These are phyloP conservation scores for Cucurbitaria berberidis DNA, from an alignment of 2,329 filamentous ascomycete species.

Conservation along the genomic window DNA sequence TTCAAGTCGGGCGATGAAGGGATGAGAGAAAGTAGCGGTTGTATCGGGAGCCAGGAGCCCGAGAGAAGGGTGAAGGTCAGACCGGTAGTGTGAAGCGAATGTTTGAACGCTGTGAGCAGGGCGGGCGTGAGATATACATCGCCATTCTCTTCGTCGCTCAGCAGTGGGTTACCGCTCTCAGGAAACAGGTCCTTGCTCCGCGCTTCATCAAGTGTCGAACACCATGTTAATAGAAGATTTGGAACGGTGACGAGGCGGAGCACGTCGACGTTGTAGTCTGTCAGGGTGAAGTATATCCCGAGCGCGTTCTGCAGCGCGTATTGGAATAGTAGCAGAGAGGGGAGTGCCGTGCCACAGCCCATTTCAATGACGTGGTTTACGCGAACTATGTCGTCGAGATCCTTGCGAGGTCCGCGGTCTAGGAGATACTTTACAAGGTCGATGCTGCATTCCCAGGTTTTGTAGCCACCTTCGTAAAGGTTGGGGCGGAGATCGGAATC, in stretches of 20 bases:
- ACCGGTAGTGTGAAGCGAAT: constrained; percentile 57
- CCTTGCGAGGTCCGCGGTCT: constrained; percentile 56
- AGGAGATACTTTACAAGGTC: constrained; percentile 73
- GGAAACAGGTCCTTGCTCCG: constrained; percentile 20
- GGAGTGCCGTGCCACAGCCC: constrained; percentile 79
- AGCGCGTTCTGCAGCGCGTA: constrained; percentile 59
- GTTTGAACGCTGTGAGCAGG: constrained; percentile 65
- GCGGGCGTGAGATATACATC: constrained; percentile 69
- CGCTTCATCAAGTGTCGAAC: constrained; percentile 29
- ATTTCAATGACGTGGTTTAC: constrained; percentile 65
- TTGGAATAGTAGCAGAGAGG: constrained; percentile 73
- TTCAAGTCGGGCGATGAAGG: constrained; percentile 48
- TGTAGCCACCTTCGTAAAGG: constrained; percentile 86
- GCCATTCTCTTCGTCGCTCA: constrained; percentile 39
- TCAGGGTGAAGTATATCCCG: constrained; percentile 67
- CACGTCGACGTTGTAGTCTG: constrained; percentile 82
- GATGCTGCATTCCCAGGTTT: constrained; percentile 86
- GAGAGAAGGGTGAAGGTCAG: constrained; percentile 71
- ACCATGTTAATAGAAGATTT: constrained; percentile 76
- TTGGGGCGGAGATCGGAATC: constrained; percentile 79
- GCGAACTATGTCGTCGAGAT: constrained; percentile 56
- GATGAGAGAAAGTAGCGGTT: constrained; percentile 65
- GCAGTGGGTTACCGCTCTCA: constrained; percentile 26
- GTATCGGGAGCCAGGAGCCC: constrained; percentile 70
- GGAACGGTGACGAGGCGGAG: constrained; percentile 79